Conservation (phyloP, 2,329 filamentous ascomycete genomes). For the Aspergillus hortae region DNA sequence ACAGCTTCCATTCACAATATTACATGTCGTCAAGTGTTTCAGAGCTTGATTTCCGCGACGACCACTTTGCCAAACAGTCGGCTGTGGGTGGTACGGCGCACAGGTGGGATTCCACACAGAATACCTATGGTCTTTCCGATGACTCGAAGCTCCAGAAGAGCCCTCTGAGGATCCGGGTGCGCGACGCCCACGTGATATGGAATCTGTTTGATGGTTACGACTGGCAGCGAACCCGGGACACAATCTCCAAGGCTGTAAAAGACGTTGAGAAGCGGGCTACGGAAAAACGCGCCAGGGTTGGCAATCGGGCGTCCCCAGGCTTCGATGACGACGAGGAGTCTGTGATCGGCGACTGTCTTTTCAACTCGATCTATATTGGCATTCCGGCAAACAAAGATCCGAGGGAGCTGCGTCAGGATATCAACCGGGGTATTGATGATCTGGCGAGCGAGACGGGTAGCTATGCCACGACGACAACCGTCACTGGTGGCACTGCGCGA, state of each 20-base stretch:
- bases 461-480: conserved; percentile 68
- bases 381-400: conserved; percentile 84
- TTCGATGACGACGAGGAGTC: conserved; percentile 70
- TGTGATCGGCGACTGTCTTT: conserved; percentile 89
- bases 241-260: conserved; percentile 82
- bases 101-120: conserved; percentile 74
- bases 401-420: conserved; percentile 72
- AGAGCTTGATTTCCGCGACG: conserved; percentile 69
- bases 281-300: conserved; percentile 62
- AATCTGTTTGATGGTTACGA: conserved; percentile 98
- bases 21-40: conserved; percentile 55
- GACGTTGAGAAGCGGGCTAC: conserved; percentile 80
- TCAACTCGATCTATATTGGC: conserved; percentile 98
- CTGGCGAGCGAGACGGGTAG: conserved; percentile 85
- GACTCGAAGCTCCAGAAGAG: conserved; percentile 60
- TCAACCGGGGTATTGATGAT: conserved; percentile 86
- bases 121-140: conserved; percentile 67
- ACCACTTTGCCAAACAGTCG: conserved; percentile 68
- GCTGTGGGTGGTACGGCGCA: conserved; percentile 65
- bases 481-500: conserved; percentile 36
- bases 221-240: conserved; percentile 82
- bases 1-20: conserved; percentile 53
- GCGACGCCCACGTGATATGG: conserved; percentile 93
- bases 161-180: conserved; percentile 72
- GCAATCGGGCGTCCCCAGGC: conserved; percentile 54